Evolutionary conservation across 2,329 filamentous ascomycete genomes (phyloP).

Genomic region (Nigrospora oryzae): DNA sequence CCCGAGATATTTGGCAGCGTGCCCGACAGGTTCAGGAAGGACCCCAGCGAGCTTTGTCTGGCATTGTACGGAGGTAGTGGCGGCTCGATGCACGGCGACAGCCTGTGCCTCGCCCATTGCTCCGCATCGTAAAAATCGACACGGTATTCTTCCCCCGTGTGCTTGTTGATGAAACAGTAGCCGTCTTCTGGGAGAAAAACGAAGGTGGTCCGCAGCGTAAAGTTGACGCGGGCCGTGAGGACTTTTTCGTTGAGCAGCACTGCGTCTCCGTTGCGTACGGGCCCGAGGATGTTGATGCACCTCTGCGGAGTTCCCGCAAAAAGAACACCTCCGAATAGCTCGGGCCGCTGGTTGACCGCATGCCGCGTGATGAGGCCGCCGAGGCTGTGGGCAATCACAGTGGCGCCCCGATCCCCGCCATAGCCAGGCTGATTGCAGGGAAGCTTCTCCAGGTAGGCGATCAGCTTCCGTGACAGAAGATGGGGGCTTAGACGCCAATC

Average conservation of each 20-base stretch:
- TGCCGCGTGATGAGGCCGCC: constrained; percentile 84
- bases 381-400: constrained; percentile 78
- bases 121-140: constrained; percentile 77
- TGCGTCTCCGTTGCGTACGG: constrained; percentile 84
- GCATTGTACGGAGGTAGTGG: constrained; percentile 50
- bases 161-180: constrained; percentile 76
- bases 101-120: constrained; percentile 69
- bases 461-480: constrained; percentile 63
- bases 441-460: constrained; percentile 62
- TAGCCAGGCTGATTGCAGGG: constrained; percentile 60
- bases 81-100: constrained; percentile 69
- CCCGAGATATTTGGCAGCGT: constrained; percentile 33
- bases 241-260: constrained; percentile 84
- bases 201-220: constrained; percentile 80
- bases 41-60: constrained; percentile 28
- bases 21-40: constrained; percentile 37
- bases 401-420: constrained; percentile 55
- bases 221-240: constrained; percentile 87
- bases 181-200: constrained; percentile 80
- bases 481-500: constrained; percentile 88
- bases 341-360: constrained; percentile 75
- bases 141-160: constrained; percentile 70
- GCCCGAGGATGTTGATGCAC: constrained; percentile 87
- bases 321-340: constrained; percentile 77
- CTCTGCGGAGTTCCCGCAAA: constrained; percentile 80